Conservation (phyloP, 257 asterid species). For the Solanum chaucha region DNA sequence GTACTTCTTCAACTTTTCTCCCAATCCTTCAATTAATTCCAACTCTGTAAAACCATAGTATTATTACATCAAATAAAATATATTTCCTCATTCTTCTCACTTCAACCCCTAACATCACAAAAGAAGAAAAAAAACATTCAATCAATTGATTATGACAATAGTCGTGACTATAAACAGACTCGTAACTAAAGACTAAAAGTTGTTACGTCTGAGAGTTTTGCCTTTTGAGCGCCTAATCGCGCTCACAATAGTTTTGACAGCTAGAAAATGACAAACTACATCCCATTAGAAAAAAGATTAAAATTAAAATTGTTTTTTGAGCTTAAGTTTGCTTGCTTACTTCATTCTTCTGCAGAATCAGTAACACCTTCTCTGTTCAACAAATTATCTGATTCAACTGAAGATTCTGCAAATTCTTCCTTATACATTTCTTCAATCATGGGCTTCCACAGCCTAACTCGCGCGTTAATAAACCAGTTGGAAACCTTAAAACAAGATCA, state of each 20-base stretch:
- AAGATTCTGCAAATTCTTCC: constrained; percentile 67
- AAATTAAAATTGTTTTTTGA: background rate
- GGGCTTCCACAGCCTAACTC: constrained; percentile 93
- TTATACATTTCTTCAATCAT: constrained; percentile 93
- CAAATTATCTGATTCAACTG: constrained; percentile 50
- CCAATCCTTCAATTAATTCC: background rate
- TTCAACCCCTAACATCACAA: background rate
- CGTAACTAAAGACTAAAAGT: background rate
- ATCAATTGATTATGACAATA: background rate
- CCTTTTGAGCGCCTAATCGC: background rate
- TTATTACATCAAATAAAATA: background rate
- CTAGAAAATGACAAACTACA: background rate
- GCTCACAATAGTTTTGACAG: background rate
- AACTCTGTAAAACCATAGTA: background rate
- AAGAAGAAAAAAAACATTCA: background rate
- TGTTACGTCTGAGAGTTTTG: background rate
- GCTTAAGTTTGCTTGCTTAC: background rate
- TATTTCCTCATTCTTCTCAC: background rate
- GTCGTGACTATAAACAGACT: background rate
- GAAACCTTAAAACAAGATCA: constrained; percentile 40
- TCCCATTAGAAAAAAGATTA: background rate
- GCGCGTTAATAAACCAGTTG: constrained; percentile 85
- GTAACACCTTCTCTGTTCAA: constrained; percentile 35
- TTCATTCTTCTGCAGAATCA: constrained; percentile 48
- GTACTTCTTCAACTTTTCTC: background rate